Percentiles rank a stretch among this genome's conserved stretches.
Evolutionary conservation across 179 eudicot genomes (phyloP).

Genomic region (Heliamphora pulchella): DNA sequence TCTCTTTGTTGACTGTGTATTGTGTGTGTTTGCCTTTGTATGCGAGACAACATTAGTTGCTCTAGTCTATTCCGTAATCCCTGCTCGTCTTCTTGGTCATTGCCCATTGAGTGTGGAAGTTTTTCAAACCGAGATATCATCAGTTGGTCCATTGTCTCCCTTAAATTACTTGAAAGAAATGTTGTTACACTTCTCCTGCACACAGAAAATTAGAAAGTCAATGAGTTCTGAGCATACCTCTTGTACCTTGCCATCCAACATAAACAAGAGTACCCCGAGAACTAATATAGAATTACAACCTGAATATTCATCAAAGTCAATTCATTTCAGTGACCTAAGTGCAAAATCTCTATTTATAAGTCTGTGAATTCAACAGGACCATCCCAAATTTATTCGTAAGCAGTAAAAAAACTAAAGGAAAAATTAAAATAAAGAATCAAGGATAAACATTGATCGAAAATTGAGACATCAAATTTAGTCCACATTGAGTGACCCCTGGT

Average conservation of each 20-base stretch:
- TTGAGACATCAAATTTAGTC: background rate
- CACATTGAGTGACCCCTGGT: background rate
- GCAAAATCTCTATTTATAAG: background rate
- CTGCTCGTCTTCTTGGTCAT: conserved; percentile 20
- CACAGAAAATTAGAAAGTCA: conserved; percentile 1
- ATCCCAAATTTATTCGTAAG: background rate
- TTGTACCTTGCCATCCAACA: too few relatives aligned
- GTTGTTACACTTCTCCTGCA: conserved; percentile 65
- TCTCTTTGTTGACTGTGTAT: background rate
- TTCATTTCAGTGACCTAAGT: background rate
- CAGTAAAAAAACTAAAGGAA: background rate
- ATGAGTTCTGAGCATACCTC: background rate
- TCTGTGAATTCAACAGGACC: too few relatives aligned
- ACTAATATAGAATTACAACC: background rate
- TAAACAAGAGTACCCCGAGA: background rate
- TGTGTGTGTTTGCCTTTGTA: conserved; percentile 11
- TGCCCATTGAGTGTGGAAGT: conserved; percentile 16
- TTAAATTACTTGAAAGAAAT: conserved; percentile 59
- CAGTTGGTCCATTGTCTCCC: conserved; percentile 48
- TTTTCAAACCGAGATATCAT: conserved; percentile 38
- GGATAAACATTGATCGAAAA: background rate
- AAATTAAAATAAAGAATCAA: background rate
- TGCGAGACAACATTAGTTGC: conserved; percentile 12
- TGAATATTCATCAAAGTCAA: background rate
- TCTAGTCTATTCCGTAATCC: conserved; percentile 10